A percentile compares a stretch with the other conserved stretches of the same genome.
Conservation (phyloP, 176 grass and related monocot species). For the Elymus sibiricus region DNA sequence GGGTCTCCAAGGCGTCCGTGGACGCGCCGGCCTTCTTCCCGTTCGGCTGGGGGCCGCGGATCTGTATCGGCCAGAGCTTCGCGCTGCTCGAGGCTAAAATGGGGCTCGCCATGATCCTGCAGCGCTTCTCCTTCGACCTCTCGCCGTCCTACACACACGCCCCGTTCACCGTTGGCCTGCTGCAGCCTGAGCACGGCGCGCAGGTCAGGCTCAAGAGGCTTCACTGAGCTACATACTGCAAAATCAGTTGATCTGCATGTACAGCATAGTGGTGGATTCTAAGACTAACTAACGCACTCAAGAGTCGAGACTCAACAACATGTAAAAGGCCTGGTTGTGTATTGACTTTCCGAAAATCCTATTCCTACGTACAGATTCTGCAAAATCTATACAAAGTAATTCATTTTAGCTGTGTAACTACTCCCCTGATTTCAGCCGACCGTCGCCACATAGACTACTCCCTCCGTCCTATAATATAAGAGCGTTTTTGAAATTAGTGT, state of each 20-base stretch:
- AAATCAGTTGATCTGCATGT: neutral
- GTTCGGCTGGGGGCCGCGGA: constrained; percentile 67
- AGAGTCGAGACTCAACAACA: neutral
- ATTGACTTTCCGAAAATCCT: neutral
- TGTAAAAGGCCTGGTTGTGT: neutral
- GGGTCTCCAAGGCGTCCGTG: constrained; percentile 58
- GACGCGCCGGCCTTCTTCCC: constrained; percentile 50
- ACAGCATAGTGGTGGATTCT: constrained; percentile 21
- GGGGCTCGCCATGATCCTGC: constrained; percentile 64
- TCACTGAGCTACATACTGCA: neutral
- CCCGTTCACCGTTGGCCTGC: constrained; percentile 30
- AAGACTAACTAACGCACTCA: constrained; percentile 1
- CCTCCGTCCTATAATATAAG: no score
- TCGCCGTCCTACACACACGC: constrained; percentile 66
- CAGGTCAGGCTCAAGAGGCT: constrained; percentile 47
- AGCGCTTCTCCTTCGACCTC: constrained; percentile 66
- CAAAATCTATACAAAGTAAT: no score
- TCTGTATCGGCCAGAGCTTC: constrained; percentile 76
- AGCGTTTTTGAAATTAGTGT: no score
- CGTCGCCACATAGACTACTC: no score
- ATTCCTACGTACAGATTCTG: no score
- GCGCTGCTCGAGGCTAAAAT: constrained; percentile 78
- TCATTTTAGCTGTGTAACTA: no score
- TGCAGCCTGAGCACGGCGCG: constrained; percentile 71
- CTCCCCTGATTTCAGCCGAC: no score